phyloP scores from a whole-genome alignment of 2,329 filamentous ascomycete species.

The Aspergillus sp. region DNA sequence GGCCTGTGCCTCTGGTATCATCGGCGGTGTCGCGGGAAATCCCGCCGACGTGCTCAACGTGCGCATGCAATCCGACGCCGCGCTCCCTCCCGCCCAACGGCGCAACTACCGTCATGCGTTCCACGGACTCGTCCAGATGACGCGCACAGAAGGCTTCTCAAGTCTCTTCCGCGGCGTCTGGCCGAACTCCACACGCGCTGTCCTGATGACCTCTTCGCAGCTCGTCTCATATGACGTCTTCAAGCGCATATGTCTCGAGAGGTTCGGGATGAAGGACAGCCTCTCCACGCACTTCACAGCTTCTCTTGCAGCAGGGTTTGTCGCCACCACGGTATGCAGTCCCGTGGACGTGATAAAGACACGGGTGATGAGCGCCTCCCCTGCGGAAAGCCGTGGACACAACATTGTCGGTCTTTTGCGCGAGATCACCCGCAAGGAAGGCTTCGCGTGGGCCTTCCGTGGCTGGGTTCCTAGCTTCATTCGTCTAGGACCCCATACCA shows the following conservation, averaged over 20 bases:
- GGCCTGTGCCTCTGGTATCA: slow-evolving; percentile 79
- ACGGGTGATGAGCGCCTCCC: slow-evolving; percentile 63
- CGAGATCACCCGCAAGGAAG: slow-evolving; percentile 61
- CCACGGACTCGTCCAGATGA: slow-evolving; percentile 84
- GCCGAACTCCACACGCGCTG: slow-evolving; percentile 65
- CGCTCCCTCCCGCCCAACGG: slow-evolving; percentile 72
- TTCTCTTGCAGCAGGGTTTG: slow-evolving; percentile 66
- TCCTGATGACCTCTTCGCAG: slow-evolving; percentile 70
- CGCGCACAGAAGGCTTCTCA: slow-evolving; percentile 75
- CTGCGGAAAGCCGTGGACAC: slow-evolving; percentile 46
- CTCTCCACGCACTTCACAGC: slow-evolving; percentile 66
- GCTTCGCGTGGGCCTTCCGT: slow-evolving; percentile 67
- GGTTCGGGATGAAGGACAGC: slow-evolving; percentile 59
- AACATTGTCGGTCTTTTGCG: slow-evolving; percentile 55
- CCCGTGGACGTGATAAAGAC: slow-evolving; percentile 72
- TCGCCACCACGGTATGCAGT: slow-evolving; percentile 69
- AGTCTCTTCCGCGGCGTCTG: slow-evolving; percentile 78
- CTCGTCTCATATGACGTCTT: slow-evolving; percentile 68
- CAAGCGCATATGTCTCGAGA: slow-evolving; percentile 60
- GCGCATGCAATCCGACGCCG: slow-evolving; percentile 93
- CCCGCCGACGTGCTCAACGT: slow-evolving; percentile 97
- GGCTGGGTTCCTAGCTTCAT: slow-evolving; percentile 72
- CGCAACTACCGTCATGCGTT: slow-evolving; percentile 89
- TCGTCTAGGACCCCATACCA: slow-evolving; percentile 67
- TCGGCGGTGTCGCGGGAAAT: slow-evolving; percentile 89